phyloP scores from a whole-genome alignment of 345 rosid genomes.

The Arabis alpina region DNA sequence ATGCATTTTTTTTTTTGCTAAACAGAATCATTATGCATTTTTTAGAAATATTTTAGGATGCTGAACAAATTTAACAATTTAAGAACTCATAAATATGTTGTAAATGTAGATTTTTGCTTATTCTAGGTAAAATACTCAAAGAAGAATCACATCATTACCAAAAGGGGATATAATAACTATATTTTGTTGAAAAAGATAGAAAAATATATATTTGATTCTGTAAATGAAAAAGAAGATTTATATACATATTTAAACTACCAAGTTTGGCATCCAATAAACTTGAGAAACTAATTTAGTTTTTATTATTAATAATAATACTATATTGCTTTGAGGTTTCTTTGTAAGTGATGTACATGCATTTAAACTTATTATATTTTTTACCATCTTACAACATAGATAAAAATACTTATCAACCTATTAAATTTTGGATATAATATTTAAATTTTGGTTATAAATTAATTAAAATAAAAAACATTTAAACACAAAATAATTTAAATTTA shows the following conservation, averaged over 20 bases:
- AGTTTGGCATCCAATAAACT: neutral
- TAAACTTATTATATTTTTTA: no score
- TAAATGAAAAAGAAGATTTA: neutral
- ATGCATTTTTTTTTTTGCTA: no score
- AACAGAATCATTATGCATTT: neutral
- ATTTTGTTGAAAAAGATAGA: neutral
- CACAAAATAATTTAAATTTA: no score
- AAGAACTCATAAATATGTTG: neutral
- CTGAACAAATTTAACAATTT: neutral
- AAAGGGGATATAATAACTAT: neutral
- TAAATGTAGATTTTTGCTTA: neutral
- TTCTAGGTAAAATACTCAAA: no score
- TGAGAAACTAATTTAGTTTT: neutral
- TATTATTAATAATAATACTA: neutral
- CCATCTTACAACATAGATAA: no score
- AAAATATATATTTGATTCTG: neutral
- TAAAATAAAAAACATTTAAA: no score
- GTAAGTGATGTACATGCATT: no score
- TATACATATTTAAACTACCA: slow-evolving; percentile 1
- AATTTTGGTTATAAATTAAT: no score
- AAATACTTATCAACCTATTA: no score
- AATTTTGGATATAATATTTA: no score
- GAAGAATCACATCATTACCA: no score
- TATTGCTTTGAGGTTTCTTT: no score
- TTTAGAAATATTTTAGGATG: neutral